These are phyloP conservation scores for Trichocomaceae sp. DNA, from an alignment of 2,329 filamentous ascomycete genomes.

Conservation along the genomic window DNA sequence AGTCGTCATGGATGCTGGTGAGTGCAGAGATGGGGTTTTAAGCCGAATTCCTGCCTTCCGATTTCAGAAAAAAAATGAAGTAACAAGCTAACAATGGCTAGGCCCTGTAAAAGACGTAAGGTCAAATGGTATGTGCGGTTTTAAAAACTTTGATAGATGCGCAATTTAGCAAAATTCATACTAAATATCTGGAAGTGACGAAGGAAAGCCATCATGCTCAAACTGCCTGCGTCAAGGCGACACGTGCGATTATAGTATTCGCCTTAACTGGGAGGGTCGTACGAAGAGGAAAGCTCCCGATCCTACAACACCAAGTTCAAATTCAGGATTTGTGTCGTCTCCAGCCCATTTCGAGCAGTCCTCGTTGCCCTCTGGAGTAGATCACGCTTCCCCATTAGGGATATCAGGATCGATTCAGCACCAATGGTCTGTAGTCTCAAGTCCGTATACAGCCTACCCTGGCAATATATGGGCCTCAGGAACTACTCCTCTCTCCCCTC, in stretches of 20 bases:
- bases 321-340: slow-evolving; percentile 13
- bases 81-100: slow-evolving; percentile 26
- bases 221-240: slow-evolving; percentile 69
- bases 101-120: slow-evolving; percentile 73
- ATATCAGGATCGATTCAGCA: neutral
- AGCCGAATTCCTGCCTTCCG: neutral
- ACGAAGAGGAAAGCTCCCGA: slow-evolving; percentile 50
- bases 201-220: slow-evolving; percentile 64
- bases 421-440: slow-evolving; percentile 9
- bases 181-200: slow-evolving; percentile 45
- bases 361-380: neutral
- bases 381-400: neutral
- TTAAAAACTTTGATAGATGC: neutral
- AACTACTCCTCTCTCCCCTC: slow-evolving; percentile 6
- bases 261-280: slow-evolving; percentile 73
- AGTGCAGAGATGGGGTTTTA: slow-evolving; percentile 19
- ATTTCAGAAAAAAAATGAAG: neutral
- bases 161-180: neutral
- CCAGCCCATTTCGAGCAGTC: neutral
- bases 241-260: slow-evolving; percentile 72
- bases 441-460: slow-evolving; percentile 5
- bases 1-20: slow-evolving; percentile 65
- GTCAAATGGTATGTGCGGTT: slow-evolving; percentile 59
- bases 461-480: neutral
- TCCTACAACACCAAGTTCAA: slow-evolving; percentile 25